phyloP scores from a whole-genome alignment of 441 rosid species.

The Francoa sonchifolia region DNA sequence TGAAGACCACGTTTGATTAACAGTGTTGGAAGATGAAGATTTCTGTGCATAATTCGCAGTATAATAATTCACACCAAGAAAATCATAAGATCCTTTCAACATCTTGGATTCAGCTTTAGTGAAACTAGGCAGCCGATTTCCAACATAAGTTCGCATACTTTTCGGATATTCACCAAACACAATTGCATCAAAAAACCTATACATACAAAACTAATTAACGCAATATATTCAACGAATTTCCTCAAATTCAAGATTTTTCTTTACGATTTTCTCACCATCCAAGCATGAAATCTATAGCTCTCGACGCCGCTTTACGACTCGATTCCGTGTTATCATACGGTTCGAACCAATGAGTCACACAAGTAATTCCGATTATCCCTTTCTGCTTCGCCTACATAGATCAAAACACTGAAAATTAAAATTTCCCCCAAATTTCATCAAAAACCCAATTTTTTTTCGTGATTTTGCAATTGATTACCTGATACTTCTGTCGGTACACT shows the following conservation, averaged over 20 bases:
- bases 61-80: slow-evolving; percentile 7
- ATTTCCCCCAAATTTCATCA: neutral
- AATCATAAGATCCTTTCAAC: slow-evolving; percentile 6
- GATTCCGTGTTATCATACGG: slow-evolving; percentile 15
- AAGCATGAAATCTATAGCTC: slow-evolving; percentile 23
- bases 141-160: neutral
- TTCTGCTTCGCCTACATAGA: slow-evolving; percentile 19
- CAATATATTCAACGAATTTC: neutral
- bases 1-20: neutral
- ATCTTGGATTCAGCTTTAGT: slow-evolving; percentile 4
- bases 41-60: slow-evolving; percentile 3
- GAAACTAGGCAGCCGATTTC: slow-evolving; percentile 8
- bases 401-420: neutral
- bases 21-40: neutral
- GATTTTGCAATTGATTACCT: slow-evolving; percentile 6
- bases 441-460: neutral
- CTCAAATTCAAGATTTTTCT: neutral
- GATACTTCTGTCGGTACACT: slow-evolving; percentile 17
- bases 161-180: slow-evolving; percentile 2
- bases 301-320: slow-evolving; percentile 19
- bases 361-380: slow-evolving; percentile 28
- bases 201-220: neutral
- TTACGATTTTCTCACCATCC: slow-evolving; percentile 17
- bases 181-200: neutral
- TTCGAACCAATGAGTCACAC: slow-evolving; percentile 16